Evolutionary conservation across 2,329 filamentous ascomycete species (phyloP).

Genomic region (Diaporthe ampelina): DNA sequence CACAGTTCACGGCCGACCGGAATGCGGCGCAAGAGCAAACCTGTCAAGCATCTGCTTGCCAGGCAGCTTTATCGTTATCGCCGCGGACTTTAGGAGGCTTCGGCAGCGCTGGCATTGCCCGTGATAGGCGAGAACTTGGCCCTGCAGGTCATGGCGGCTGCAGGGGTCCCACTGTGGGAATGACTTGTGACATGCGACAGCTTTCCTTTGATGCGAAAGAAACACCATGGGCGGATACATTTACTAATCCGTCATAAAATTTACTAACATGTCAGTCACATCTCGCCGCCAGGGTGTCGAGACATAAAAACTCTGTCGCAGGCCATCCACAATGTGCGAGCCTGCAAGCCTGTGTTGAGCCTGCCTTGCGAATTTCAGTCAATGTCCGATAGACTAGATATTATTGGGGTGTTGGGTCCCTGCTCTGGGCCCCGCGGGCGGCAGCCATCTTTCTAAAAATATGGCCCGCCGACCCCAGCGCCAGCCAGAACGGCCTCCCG

Average conservation of each 20-base stretch:
- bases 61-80: slow-evolving; percentile 35
- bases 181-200: slow-evolving; percentile 25
- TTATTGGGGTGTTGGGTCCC: no score
- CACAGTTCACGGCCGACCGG: slow-evolving; percentile 28
- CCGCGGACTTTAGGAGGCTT: not conserved
- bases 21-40: slow-evolving; percentile 5
- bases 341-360: not conserved
- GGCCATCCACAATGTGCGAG: no score
- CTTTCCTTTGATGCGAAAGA: slow-evolving; percentile 32
- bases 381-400: not conserved
- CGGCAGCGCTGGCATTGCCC: not conserved
- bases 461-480: not conserved
- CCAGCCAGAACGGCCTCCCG: not conserved
- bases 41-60: slow-evolving; percentile 23
- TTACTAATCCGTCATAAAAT: not conserved
- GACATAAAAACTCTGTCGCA: not conserved
- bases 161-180: slow-evolving; percentile 15
- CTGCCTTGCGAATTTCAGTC: not conserved
- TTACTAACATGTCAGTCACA: not conserved
- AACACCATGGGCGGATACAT: slow-evolving; percentile 7
- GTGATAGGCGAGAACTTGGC: slow-evolving; percentile 18
- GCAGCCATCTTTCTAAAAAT: slow-evolving; percentile 28
- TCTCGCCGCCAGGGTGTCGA: not conserved
- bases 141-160: slow-evolving; percentile 13
- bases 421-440: not conserved